These are phyloP conservation scores for Arthrocladium fulminans DNA, from an alignment of 2,329 filamentous ascomycete genomes.

Conservation along the genomic window DNA sequence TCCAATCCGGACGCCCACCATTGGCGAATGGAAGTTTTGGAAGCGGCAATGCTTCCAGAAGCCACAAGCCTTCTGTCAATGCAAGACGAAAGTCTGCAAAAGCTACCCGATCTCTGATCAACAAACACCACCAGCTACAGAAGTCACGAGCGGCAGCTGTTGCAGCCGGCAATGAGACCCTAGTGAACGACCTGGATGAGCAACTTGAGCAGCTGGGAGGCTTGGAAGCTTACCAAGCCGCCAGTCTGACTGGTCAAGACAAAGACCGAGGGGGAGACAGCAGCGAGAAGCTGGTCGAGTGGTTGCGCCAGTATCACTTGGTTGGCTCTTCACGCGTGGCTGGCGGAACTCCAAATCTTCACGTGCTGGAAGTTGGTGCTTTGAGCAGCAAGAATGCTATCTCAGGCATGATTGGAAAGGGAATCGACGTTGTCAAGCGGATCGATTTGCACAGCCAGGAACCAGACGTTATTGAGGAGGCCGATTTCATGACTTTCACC, in stretches of 20 bases:
- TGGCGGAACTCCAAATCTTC: slow-evolving; percentile 31
- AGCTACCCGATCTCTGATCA: slow-evolving; percentile 50
- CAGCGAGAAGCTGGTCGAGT: slow-evolving; percentile 50
- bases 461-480: slow-evolving; percentile 63
- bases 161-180: slow-evolving; percentile 37
- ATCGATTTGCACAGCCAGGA: slow-evolving; percentile 89
- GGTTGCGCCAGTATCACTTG: slow-evolving; percentile 36
- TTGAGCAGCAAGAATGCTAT: slow-evolving; percentile 78
- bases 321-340: slow-evolving; percentile 17
- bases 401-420: slow-evolving; percentile 46
- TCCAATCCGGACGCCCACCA: slow-evolving; percentile 16
- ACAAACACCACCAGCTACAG: slow-evolving; percentile 51
- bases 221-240: slow-evolving; percentile 51
- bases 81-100: slow-evolving; percentile 38
- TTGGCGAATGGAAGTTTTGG: slow-evolving; percentile 4
- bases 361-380: slow-evolving; percentile 81
- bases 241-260: slow-evolving; percentile 55
- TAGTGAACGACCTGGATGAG: slow-evolving; percentile 31
- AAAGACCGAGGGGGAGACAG: slow-evolving; percentile 55
- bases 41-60: slow-evolving; percentile 4
- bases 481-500: slow-evolving; percentile 89
- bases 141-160: slow-evolving; percentile 48
- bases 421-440: slow-evolving; percentile 33
- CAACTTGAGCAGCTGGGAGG: slow-evolving; percentile 50
- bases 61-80: background rate